Evolutionary conservation across 2,329 filamentous ascomycete species (phyloP), one percentile per base, ranked within the genome.

Genomic region (Diaporthe velutina): DNA sequence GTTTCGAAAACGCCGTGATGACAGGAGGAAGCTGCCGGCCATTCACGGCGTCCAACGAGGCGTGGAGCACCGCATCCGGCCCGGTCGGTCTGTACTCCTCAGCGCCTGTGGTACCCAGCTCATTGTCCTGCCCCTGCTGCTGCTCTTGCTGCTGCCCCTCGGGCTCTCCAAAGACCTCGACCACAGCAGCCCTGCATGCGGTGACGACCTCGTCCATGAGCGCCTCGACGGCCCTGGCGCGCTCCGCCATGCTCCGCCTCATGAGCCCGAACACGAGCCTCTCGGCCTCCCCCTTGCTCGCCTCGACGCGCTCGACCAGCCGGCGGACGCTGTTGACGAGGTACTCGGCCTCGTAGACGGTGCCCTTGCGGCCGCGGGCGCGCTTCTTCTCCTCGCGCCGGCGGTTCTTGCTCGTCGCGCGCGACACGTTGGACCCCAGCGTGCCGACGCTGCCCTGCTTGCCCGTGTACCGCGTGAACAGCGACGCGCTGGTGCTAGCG

Each of bases 271-370:
- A 92, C 0, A 98, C 90, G 10, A 98, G 87, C 22, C 92, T 85
- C 80, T 91, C 89, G 0, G 95, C 90, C 82, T 99, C 97, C 0
- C 90, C 88, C 68, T 92, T 89, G 3, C 93, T 89, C 30, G 87
- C 88, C 82, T 96, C 95, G 30, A 98, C 91, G 48, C 96, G 89
- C 82, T 98, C 95, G 19, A 98, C 90, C 45, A 99, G 88, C 33
- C 97, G 89, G 17, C 93, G 90, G 48, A 98, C 92, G 78, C 93
- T 96, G 82, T 96, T 97, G 74, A 98, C 93, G 7, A 99, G 90
- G 83, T 99, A 99, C 83, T 98, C 97, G 81, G 98, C 96, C 83
- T 99, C 97, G 83, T 99, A 99, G 7, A 99, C 94, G 22, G 95
- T 98, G 15, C 97, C 97, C 87, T 98, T 98, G 83, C 98, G 96